These are phyloP conservation scores for Delonix regia DNA, from an alignment of 306 rosid species.

Conservation along the genomic window DNA sequence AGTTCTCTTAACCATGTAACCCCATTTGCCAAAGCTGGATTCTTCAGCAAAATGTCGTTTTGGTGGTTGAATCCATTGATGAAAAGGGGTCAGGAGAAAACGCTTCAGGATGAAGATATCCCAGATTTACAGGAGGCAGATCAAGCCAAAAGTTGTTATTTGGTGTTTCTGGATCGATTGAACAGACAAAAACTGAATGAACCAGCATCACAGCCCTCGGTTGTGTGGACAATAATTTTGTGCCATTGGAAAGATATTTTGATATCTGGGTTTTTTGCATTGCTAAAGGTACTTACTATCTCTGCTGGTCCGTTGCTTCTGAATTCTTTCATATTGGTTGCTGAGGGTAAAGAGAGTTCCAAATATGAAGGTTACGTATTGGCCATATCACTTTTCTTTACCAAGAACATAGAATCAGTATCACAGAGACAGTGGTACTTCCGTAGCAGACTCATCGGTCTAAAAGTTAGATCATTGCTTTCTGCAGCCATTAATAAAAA, in stretches of 20 bases:
- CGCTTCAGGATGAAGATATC: conserved; percentile 67
- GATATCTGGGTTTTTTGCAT: conserved; percentile 78
- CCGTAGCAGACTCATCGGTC: conserved; percentile 66
- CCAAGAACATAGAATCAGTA: conserved; percentile 66
- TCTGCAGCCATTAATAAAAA: conserved; percentile 75
- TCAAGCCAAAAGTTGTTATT: conserved; percentile 73
- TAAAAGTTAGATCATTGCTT: conserved; percentile 70
- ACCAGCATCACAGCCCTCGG: conserved; percentile 55
- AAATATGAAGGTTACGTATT: conserved; percentile 73
- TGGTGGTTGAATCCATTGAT: conserved; percentile 92
- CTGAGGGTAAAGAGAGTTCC: conserved; percentile 77
- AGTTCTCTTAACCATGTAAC: conserved; percentile 44
- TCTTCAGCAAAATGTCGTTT: conserved; percentile 55
- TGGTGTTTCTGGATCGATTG: conserved; percentile 51
- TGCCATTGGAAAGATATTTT: conserved; percentile 76
- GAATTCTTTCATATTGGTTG: conserved; percentile 79
- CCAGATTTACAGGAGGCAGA: conserved; percentile 68
- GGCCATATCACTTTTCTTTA: conserved; percentile 60
- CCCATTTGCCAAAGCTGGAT: conserved; percentile 67
- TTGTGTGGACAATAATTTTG: conserved; percentile 53
- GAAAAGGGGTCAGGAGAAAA: conserved; percentile 72
- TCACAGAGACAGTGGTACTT: conserved; percentile 93
- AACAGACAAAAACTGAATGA: conserved; percentile 54
- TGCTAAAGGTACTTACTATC: conserved; percentile 63
- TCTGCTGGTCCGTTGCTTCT: conserved; percentile 87